Evolutionary conservation across 2,329 filamentous ascomycete genomes (phyloP).

Genomic region (Diaporthe ampelina): DNA sequence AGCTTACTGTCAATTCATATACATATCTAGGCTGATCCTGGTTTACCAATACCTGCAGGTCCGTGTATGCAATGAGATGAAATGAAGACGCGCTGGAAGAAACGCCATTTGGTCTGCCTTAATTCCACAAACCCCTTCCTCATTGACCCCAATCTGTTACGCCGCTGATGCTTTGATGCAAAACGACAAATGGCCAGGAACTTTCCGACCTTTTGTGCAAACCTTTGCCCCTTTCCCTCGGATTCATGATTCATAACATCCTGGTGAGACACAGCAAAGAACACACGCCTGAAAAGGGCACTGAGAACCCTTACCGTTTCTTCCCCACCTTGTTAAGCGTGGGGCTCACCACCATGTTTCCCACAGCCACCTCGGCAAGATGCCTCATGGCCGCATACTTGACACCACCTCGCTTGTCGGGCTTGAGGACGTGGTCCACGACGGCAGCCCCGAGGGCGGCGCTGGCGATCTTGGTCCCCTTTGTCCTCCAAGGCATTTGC

Average conservation of each 20-base stretch:
- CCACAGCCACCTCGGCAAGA: conserved; percentile 46
- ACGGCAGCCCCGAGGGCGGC: conserved; percentile 47
- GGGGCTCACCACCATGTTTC: conserved; percentile 44
- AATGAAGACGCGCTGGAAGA: not conserved
- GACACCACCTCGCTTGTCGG: conserved; percentile 44
- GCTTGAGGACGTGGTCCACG: conserved; percentile 48
- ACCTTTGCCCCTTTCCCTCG: no score
- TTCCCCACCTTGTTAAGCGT: conserved; percentile 30
- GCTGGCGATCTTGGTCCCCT: conserved; percentile 46
- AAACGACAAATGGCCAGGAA: not conserved
- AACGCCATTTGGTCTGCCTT: not conserved
- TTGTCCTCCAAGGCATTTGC: conserved; percentile 45
- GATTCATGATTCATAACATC: not conserved
- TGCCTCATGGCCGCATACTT: conserved; percentile 48
- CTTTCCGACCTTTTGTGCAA: not conserved
- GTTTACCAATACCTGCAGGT: no score
- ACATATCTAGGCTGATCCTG: no score
- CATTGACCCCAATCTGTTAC: not conserved
- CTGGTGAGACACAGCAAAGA: no score
- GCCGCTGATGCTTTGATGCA: not conserved
- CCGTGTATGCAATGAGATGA: not conserved
- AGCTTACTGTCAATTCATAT: no score
- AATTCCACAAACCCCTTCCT: not conserved
- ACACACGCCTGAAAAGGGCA: not conserved
- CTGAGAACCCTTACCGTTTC: conserved; percentile 24